phyloP scores from a whole-genome alignment of 768 basidiomycete genomes.

The Lentinula sp. region DNA sequence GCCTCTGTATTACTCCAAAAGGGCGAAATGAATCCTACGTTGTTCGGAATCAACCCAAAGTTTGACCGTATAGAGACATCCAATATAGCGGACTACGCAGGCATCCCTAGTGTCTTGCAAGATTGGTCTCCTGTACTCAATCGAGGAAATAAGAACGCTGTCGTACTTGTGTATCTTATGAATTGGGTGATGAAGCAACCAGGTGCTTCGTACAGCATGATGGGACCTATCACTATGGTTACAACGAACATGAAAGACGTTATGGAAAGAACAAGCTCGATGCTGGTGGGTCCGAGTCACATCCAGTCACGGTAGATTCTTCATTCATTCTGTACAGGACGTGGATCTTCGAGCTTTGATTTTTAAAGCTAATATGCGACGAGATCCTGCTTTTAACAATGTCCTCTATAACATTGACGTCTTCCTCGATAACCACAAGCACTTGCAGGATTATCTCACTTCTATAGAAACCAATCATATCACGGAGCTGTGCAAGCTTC shows the following conservation, averaged over 20 bases:
- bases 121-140: conserved; percentile 32
- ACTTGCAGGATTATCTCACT: not conserved
- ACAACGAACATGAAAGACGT: not conserved
- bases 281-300: not conserved
- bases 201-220: not conserved
- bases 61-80: conserved; percentile 47
- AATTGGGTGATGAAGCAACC: conserved; percentile 33
- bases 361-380: not conserved
- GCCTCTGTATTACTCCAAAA: conserved; percentile 20
- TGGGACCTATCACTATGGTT: not conserved
- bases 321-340: not conserved
- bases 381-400: not conserved
- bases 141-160: conserved; percentile 18
- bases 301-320: not conserved
- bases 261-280: not conserved
- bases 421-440: not conserved
- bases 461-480: not conserved
- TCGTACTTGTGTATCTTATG: conserved; percentile 40
- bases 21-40: conserved; percentile 9
- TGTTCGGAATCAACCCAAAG: conserved; percentile 15
- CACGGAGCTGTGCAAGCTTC: not conserved
- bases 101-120: conserved; percentile 23
- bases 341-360: not conserved
- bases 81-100: conserved; percentile 42
- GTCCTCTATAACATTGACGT: not conserved